Percentiles rank a stretch among this genome's conserved stretches.
phyloP scores from a whole-genome alignment of 352 stramenopile species.

The Thraustochytrium striatum region DNA sequence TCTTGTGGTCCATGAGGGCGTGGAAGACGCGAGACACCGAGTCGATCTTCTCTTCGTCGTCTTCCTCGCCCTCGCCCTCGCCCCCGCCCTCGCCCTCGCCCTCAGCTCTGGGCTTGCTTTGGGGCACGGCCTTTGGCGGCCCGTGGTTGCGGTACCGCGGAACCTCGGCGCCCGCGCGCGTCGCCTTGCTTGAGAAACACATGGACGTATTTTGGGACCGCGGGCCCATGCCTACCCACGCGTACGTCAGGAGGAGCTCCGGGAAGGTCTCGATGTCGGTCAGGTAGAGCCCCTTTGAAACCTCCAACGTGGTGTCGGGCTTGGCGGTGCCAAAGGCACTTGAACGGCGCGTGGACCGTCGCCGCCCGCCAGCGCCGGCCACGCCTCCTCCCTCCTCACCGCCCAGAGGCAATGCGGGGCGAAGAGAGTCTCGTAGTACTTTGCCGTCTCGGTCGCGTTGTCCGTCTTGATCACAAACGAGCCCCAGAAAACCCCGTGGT shows the following conservation, averaged over 20 bases:
- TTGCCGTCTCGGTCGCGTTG: not conserved
- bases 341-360: too few species aligned
- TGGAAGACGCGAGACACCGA: not conserved
- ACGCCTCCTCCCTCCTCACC: not conserved
- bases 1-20: constrained; percentile 16
- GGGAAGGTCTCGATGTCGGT: constrained; percentile 38
- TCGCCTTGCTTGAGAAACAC: constrained; percentile 6
- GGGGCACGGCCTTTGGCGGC: not conserved
- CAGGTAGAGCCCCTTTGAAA: constrained; percentile 1
- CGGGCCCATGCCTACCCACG: constrained; percentile 9
- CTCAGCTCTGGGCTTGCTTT: not conserved
- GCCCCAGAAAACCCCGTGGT: too few species aligned
- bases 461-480: not conserved
- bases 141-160: not conserved
- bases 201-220: not conserved
- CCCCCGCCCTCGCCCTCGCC: not conserved
- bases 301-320: too few species aligned
- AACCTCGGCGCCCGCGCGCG: not conserved
- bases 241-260: constrained; percentile 13
- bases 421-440: constrained; percentile 24
- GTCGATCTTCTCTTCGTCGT: not conserved
- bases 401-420: not conserved
- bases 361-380: not conserved
- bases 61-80: not conserved
- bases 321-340: too few species aligned